These are phyloP conservation scores for Fraxinus greggii DNA, from an alignment of 305 asterid genomes.

Conservation along the genomic window DNA sequence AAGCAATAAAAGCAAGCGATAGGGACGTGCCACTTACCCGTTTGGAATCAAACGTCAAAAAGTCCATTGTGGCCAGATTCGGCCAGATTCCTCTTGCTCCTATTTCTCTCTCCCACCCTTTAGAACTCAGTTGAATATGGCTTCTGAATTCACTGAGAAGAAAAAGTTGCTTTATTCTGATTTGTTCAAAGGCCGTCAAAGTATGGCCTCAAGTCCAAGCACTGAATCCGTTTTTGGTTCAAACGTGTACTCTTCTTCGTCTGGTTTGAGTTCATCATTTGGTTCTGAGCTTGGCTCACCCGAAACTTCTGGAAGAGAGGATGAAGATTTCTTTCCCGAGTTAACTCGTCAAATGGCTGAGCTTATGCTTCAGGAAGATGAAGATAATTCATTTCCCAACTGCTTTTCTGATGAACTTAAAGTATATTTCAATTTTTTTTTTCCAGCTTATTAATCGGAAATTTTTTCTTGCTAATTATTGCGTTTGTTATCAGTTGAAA, in stretches of 20 bases:
- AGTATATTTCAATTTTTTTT: conserved; percentile 20
- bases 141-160: conserved; percentile 17
- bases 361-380: conserved; percentile 63
- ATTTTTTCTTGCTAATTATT: not conserved
- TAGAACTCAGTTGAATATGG: conserved; percentile 14
- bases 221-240: conserved; percentile 34
- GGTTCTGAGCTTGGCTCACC: conserved; percentile 62
- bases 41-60: not conserved
- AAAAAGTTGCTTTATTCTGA: conserved; percentile 40
- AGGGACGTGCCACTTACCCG: not conserved
- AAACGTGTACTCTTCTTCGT: conserved; percentile 32
- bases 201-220: not conserved
- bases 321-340: conserved; percentile 37
- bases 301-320: conserved; percentile 11
- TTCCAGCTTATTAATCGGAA: not conserved
- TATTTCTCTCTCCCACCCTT: not conserved
- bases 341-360: conserved; percentile 82
- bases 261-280: conserved; percentile 47
- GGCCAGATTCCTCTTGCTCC: not conserved
- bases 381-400: not conserved
- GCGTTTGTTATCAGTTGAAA: conserved; percentile 32
- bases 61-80: not conserved
- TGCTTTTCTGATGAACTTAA: conserved; percentile 19
- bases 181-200: conserved; percentile 32
- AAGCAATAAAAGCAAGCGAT: not conserved